Evolutionary conservation across 257 asterid genomes (phyloP).

Genomic region (Prunella vulgaris): DNA sequence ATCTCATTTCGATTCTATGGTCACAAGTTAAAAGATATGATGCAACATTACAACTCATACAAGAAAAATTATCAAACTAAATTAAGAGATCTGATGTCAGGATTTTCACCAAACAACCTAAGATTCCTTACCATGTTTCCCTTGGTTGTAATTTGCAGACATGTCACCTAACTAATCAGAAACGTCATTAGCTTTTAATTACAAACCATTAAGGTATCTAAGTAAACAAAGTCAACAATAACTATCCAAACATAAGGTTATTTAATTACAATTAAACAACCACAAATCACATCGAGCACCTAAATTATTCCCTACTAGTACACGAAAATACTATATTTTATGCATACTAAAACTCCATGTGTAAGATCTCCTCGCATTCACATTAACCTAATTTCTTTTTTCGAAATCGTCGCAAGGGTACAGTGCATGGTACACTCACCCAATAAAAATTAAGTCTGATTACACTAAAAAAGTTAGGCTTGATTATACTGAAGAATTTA

Average conservation of each 20-base stretch:
- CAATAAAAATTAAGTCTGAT: too few relatives aligned
- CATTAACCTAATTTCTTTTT: background rate
- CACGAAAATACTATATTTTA: conserved; percentile 15
- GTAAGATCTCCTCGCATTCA: conserved; percentile 15
- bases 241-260: conserved; percentile 8
- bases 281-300: conserved; percentile 59
- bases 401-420: too few relatives aligned
- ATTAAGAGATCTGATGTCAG: background rate
- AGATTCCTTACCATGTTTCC: conserved; percentile 21
- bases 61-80: background rate
- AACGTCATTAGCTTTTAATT: conserved; percentile 25
- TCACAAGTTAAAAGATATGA: too few relatives aligned
- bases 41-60: background rate
- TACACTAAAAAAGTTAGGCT: too few relatives aligned
- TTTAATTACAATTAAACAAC: conserved; percentile 31
- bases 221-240: conserved; percentile 39
- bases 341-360: background rate
- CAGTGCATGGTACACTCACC: too few relatives aligned
- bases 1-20: too few relatives aligned
- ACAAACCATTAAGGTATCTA: conserved; percentile 27
- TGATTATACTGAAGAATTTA: too few relatives aligned
- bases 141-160: conserved; percentile 22
- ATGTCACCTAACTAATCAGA: conserved; percentile 20
- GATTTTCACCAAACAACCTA: conserved; percentile 6
- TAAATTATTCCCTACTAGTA: conserved; percentile 33